These are phyloP conservation scores for Myochromella boudieri DNA, from an alignment of 768 basidiomycete genomes.

Conservation along the genomic window DNA sequence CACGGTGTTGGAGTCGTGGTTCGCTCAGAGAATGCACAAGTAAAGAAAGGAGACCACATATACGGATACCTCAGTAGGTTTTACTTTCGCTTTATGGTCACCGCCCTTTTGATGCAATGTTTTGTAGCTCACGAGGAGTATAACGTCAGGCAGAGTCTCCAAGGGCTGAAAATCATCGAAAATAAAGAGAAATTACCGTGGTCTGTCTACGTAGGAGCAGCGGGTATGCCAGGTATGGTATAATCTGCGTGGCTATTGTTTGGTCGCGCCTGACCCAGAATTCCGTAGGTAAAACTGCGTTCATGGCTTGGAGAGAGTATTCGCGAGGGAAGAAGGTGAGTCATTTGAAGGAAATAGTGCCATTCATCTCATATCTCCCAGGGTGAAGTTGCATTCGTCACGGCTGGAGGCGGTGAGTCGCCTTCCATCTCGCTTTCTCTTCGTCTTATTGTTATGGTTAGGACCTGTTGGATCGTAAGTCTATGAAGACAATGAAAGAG, in stretches of 20 bases:
- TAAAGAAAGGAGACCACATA: slow-evolving; percentile 40
- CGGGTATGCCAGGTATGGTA: slow-evolving; percentile 52
- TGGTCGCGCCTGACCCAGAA: no score
- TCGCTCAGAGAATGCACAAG: slow-evolving; percentile 33
- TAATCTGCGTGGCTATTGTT: no score
- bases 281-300: slow-evolving; percentile 43
- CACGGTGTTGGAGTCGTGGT: slow-evolving; percentile 44
- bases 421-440: neutral
- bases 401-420: slow-evolving; percentile 34
- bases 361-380: slow-evolving; percentile 9
- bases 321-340: slow-evolving; percentile 36
- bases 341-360: neutral
- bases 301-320: slow-evolving; percentile 39
- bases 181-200: slow-evolving; percentile 48
- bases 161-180: slow-evolving; percentile 26
- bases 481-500: neutral
- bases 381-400: slow-evolving; percentile 43
- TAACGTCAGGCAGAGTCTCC: slow-evolving; percentile 24
- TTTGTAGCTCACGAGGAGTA: slow-evolving; percentile 48
- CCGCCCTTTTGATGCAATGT: neutral
- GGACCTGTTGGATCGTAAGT: slow-evolving; percentile 38
- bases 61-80: slow-evolving; percentile 29
- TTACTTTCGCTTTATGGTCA: slow-evolving; percentile 7
- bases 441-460: slow-evolving; percentile 11
- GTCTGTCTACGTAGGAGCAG: slow-evolving; percentile 47